Percentiles rank a stretch among this genome's conserved stretches.
Evolutionary conservation across 306 rosid genomes (phyloP).

Genomic region (Fagus crenata): DNA sequence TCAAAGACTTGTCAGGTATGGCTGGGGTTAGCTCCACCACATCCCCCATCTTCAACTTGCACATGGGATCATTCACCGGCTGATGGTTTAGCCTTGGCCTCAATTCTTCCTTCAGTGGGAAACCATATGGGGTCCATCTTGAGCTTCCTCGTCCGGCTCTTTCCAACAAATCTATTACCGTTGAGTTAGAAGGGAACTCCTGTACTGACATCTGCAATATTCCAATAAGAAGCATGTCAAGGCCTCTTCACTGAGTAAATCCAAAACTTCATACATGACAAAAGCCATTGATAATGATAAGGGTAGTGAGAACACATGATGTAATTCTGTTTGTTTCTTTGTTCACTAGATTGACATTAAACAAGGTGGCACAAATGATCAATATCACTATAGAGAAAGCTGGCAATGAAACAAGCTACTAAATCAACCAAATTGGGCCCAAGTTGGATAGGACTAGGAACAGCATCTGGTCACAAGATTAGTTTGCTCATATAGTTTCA

Average conservation of each 20-base stretch:
- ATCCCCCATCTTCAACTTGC: constrained; percentile 94
- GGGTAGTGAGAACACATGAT: background rate
- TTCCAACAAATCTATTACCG: constrained; percentile 69
- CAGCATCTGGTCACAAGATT: background rate
- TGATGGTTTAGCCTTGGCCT: constrained; percentile 84
- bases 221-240: constrained; percentile 2
- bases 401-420: background rate
- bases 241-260: background rate
- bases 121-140: constrained; percentile 68
- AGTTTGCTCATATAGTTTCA: background rate
- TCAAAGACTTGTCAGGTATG: constrained; percentile 68
- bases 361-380: background rate
- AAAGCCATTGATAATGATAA: no score
- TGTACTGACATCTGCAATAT: constrained; percentile 92
- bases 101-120: constrained; percentile 83
- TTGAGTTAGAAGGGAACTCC: constrained; percentile 73
- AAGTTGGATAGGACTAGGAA: background rate
- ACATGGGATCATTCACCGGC: constrained; percentile 63
- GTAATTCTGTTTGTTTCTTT: background rate
- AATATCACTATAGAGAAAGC: no score
- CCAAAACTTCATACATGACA: background rate
- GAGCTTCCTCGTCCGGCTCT: constrained; percentile 67
- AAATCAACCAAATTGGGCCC: background rate
- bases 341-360: background rate
- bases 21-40: constrained; percentile 84